These are phyloP conservation scores for Tulasnella sp. DNA, from an alignment of 768 basidiomycete species.

Conservation along the genomic window DNA sequence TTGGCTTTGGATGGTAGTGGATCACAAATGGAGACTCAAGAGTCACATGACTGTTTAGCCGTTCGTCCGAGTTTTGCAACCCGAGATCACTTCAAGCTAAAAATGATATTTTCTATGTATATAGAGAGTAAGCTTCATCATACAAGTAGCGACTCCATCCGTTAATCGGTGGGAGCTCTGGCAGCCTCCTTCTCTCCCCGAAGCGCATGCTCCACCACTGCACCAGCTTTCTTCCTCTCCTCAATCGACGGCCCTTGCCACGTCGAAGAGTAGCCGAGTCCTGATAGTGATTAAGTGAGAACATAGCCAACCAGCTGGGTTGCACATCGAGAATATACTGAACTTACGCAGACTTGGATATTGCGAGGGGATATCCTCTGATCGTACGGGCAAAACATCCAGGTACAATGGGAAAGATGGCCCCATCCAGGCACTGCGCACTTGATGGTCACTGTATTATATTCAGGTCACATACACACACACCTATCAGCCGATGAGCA, in stretches of 20 bases:
- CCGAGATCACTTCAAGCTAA: too few species aligned
- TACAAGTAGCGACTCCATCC: too few species aligned
- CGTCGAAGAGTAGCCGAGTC: constrained; percentile 57
- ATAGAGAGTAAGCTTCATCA: too few species aligned
- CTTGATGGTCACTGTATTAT: constrained; percentile 62
- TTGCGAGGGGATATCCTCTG: constrained; percentile 50
- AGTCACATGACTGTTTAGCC: too few species aligned
- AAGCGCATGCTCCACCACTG: constrained; percentile 49
- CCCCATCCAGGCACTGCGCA: constrained; percentile 65
- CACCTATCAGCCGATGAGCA: not conserved
- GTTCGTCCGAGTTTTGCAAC: too few species aligned
- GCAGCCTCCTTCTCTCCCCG: constrained; percentile 58
- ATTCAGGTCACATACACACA: too few species aligned
- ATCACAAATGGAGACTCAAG: too few species aligned
- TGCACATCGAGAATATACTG: not conserved
- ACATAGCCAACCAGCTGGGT: too few species aligned
- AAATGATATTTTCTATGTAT: too few species aligned
- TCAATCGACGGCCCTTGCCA: constrained; percentile 43
- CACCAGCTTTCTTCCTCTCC: constrained; percentile 45
- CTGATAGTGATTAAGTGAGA: constrained; percentile 27
- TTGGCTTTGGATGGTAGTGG: too few species aligned
- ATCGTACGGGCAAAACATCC: constrained; percentile 40
- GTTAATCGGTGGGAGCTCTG: constrained; percentile 40
- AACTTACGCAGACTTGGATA: constrained; percentile 53
- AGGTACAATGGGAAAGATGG: constrained; percentile 59